Evolutionary conservation across 2,329 filamentous ascomycete species (phyloP).

Genomic region (Verruconis gallopava): DNA sequence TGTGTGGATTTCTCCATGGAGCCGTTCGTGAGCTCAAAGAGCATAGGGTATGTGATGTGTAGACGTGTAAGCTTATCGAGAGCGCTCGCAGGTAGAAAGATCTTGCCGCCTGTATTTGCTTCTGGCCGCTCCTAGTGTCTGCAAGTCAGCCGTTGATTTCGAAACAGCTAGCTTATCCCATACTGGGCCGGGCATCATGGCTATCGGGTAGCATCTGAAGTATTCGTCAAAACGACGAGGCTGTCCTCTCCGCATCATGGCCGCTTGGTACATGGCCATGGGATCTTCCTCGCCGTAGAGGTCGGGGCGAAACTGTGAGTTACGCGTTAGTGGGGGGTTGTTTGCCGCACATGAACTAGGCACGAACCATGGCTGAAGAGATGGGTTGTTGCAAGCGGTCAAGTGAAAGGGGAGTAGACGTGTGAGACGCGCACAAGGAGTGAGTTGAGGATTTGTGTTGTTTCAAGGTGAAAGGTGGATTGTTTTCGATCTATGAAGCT

Average conservation of each 20-base stretch:
- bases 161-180: too few species aligned
- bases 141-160: too few species aligned
- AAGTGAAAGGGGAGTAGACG: too few species aligned
- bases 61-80: constrained; percentile 92
- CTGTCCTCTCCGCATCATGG: constrained; percentile 33
- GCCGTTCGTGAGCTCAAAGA: constrained; percentile 92
- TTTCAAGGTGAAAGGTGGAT: neutral
- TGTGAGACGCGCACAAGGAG: too few species aligned
- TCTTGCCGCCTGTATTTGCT: constrained; percentile 93
- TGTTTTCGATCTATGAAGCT: neutral
- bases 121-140: constrained; percentile 59
- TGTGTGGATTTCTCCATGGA: constrained; percentile 70
- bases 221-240: constrained; percentile 91
- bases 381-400: too few species aligned
- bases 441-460: too few species aligned
- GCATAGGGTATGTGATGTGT: constrained; percentile 93
- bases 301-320: constrained; percentile 19
- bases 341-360: too few species aligned
- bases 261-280: constrained; percentile 40
- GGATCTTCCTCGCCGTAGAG: constrained; percentile 41
- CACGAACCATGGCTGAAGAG: too few species aligned
- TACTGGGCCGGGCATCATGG: constrained; percentile 73
- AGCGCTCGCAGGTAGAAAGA: constrained; percentile 90
- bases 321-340: neutral
- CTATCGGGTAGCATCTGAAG: constrained; percentile 90